Conservation (phyloP, 495 filamentous ascomycete species). For the Xylaria venustula region DNA sequence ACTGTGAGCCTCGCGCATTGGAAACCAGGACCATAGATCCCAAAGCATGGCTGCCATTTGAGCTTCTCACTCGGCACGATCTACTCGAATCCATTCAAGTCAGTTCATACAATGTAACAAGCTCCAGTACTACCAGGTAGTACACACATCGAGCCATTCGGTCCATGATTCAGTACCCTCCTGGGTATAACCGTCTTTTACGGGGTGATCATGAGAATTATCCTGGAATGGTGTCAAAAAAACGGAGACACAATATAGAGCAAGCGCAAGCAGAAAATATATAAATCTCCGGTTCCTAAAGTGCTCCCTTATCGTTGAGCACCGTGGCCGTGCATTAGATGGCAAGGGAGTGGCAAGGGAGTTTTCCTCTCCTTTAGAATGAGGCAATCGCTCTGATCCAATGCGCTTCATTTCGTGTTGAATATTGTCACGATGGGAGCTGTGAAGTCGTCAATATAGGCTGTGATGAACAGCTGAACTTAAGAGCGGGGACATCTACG, state of each 20-base stretch:
- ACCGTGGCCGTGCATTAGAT: neutral
- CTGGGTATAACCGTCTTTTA: neutral
- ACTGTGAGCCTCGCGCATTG: constrained; percentile 57
- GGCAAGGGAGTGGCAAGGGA: neutral
- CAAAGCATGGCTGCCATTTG: constrained; percentile 39
- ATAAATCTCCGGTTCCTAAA: neutral
- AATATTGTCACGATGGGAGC: neutral
- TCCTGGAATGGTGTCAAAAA: neutral
- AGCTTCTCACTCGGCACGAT: constrained; percentile 45
- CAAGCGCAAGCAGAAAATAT: neutral
- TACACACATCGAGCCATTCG: constrained; percentile 28
- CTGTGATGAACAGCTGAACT: neutral
- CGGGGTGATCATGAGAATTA: neutral
- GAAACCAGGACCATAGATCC: constrained; percentile 27
- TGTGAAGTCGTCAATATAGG: neutral
- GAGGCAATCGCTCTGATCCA: neutral
- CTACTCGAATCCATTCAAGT: constrained; percentile 26
- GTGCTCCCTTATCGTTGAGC: neutral
- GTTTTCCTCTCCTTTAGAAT: neutral
- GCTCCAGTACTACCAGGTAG: neutral
- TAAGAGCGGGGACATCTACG: neutral
- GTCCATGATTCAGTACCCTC: constrained; percentile 18
- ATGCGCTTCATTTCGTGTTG: neutral
- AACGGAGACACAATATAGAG: neutral
- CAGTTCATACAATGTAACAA: neutral